phyloP scores from a whole-genome alignment of 306 rosid genomes.

The Trichosanthes cucumerina region DNA sequence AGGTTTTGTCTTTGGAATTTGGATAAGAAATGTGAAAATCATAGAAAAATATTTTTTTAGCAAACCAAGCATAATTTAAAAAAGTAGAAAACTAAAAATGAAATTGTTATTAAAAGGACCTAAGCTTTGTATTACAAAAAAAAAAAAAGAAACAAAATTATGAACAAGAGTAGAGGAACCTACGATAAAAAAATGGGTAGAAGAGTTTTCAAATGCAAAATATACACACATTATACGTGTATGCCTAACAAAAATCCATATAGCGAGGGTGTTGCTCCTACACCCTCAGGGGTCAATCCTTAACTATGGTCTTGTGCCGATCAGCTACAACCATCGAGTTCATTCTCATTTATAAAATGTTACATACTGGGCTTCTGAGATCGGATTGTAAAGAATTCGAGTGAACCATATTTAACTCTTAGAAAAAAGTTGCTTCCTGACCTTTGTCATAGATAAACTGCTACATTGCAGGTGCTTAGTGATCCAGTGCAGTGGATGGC shows the following conservation, averaged over 20 bases:
- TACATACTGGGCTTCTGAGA: slow-evolving; percentile 9
- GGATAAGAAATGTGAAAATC: too few species aligned
- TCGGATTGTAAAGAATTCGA: not conserved
- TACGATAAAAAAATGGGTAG: not conserved
- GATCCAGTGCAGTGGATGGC: slow-evolving; percentile 87
- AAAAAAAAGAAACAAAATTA: not conserved
- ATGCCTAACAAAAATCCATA: too few species aligned
- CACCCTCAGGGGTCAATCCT: not conserved
- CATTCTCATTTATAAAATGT: not conserved
- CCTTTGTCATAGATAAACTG: slow-evolving; percentile 19
- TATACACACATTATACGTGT: too few species aligned
- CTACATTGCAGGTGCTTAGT: slow-evolving; percentile 78
- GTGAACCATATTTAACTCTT: not conserved
- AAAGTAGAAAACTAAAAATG: too few species aligned
- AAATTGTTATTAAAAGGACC: not conserved
- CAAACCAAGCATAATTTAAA: too few species aligned
- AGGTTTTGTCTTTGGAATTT: too few species aligned
- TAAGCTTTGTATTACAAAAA: not conserved
- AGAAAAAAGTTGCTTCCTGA: not conserved
- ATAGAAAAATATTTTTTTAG: too few species aligned
- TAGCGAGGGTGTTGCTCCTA: not conserved
- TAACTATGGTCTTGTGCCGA: not conserved
- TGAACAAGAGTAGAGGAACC: not conserved
- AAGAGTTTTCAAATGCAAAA: not conserved
- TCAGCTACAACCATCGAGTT: not conserved